Base-by-base conservation (phyloP, 768 basidiomycete species). In the Stropharia rugosoannulata region DNA sequence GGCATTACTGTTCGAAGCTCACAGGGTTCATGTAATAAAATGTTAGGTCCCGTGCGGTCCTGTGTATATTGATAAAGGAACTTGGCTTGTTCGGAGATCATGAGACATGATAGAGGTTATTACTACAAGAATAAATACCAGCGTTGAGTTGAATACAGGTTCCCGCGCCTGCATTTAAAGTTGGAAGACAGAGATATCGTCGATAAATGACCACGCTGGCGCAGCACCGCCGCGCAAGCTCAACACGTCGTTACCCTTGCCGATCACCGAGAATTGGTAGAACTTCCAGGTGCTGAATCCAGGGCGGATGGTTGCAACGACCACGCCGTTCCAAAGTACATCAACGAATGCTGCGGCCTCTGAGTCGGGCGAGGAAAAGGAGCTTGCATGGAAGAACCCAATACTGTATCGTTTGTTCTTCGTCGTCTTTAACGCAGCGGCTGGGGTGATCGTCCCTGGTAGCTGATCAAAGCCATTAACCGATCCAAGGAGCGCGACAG, bases 201-300 rank as follows among this genome's bases (percentile, higher is more conserved):
- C 79, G 51, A 80, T 64, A 64, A 78, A 80, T 6, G 71, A 69
- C 74, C 75, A 80, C 13, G 76, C 74, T 2, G 79, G 77, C 12
- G 77, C 76, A 8, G 59, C 62, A 0, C 77, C 78, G 9, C 79
- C 79, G 40, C 64, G 65, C 63, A 77, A 72, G 1, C 68, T 64
- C 25, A 77, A 59, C 3, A 63, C 58, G 57, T 77, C 75, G 32
- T 60, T 64, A 4, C 75, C 74, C 9, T 49, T 57, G 2, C 64
- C 77, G 2, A 61, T 62, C 7, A 75, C 78, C 0, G 49, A 27
- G 36, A 70, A 67, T 43, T 73, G 61, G 54, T 69, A 70, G 57
- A 68, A 75, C 22, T 62, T 68, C 71, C 73, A 80, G 4, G 59
- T 37, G 27, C 59, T 59, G 57, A 68, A 77, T 0, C 76, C 77